Percentiles rank a stretch among this genome's conserved stretches.
These are phyloP conservation scores for Solanum chiquidenum DNA, from an alignment of 257 asterid species.

Conservation along the genomic window DNA sequence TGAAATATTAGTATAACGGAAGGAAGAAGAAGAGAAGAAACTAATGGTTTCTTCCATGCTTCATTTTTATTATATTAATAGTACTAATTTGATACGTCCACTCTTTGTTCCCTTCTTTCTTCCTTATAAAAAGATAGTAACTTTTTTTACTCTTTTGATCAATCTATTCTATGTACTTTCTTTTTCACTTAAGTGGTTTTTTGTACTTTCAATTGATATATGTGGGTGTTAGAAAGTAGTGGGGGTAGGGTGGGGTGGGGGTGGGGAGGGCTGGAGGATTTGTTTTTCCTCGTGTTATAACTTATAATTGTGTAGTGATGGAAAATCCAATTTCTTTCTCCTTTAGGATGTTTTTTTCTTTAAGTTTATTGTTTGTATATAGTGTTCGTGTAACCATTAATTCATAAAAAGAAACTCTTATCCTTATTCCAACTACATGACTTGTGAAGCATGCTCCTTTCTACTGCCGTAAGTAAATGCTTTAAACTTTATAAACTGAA, in stretches of 20 bases:
- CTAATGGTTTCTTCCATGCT: not conserved
- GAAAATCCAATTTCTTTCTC: not conserved
- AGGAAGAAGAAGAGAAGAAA: not conserved
- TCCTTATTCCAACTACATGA: not conserved
- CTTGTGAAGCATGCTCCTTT: not conserved
- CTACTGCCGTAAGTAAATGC: not conserved
- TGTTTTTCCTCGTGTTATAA: not conserved
- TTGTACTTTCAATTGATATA: not conserved
- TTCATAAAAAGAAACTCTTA: not conserved
- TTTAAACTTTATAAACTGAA: not conserved
- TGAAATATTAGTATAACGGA: not conserved
- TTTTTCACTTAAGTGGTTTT: not conserved
- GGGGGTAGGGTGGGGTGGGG: not conserved
- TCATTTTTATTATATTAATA: not conserved
- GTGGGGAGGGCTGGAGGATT: not conserved
- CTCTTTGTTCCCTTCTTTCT: not conserved
- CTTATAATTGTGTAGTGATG: not conserved
- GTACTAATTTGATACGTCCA: not conserved
- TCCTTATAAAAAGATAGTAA: not conserved
- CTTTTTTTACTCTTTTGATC: not conserved
- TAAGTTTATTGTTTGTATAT: not conserved
- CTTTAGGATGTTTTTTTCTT: not conserved
- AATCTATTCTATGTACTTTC: not conserved
- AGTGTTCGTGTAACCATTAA: not conserved
- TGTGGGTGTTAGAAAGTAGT: not conserved